Conservation (phyloP, 2,329 filamentous ascomycete species). For the Gaeumannomyces tritici region DNA sequence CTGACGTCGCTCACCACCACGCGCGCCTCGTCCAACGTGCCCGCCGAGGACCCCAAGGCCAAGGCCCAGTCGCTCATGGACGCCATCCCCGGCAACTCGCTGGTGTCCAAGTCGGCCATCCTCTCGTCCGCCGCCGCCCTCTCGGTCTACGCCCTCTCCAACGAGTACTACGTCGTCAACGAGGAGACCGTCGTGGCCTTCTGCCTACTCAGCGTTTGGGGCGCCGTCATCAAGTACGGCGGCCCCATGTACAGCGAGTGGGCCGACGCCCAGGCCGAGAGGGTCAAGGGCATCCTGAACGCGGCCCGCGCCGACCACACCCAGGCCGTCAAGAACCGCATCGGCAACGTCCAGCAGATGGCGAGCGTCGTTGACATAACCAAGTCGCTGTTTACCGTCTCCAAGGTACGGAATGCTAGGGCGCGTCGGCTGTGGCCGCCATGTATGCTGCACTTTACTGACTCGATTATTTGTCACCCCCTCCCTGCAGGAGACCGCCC, state of each 20-base stretch:
- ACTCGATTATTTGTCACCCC: slow-evolving; percentile 2
- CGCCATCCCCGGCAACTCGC: slow-evolving; percentile 80
- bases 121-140: slow-evolving; percentile 87
- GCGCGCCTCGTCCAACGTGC: slow-evolving; percentile 68
- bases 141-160: slow-evolving; percentile 92
- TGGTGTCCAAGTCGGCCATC: slow-evolving; percentile 93
- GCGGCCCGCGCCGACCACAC: slow-evolving; percentile 90
- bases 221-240: slow-evolving; percentile 82
- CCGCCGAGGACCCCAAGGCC: slow-evolving; percentile 83
- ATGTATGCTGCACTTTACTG: slow-evolving; percentile 2
- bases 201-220: slow-evolving; percentile 89
- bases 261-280: slow-evolving; percentile 79
- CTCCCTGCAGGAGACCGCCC: slow-evolving; percentile 77
- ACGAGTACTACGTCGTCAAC: slow-evolving; percentile 99
- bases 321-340: slow-evolving; percentile 87
- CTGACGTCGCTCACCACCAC: slow-evolving; percentile 57
- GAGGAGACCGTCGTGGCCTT: slow-evolving; percentile 95
- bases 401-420: slow-evolving; percentile 63
- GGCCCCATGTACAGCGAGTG: slow-evolving; percentile 88
- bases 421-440: no score
- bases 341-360: slow-evolving; percentile 91
- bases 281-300: slow-evolving; percentile 94
- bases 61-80: slow-evolving; percentile 96
- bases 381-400: slow-evolving; percentile 94
- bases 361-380: slow-evolving; percentile 90